phyloP scores from a whole-genome alignment of 257 asterid species.

The Capsicum chinense region DNA sequence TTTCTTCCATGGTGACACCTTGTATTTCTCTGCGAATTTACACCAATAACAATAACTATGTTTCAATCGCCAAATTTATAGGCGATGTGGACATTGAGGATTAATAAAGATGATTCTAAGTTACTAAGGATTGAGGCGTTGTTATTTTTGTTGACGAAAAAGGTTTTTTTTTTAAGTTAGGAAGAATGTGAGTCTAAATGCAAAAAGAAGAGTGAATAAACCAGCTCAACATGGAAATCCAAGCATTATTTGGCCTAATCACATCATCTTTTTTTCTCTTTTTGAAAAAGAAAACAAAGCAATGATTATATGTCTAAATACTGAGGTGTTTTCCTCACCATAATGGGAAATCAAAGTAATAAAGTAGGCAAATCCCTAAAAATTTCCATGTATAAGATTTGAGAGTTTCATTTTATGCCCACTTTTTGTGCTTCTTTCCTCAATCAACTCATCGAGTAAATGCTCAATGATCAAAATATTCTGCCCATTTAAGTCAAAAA shows the following conservation, averaged over 20 bases:
- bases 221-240: slow-evolving; percentile 16
- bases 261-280: slow-evolving; percentile 7
- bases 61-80: background rate
- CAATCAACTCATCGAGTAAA: slow-evolving; percentile 34
- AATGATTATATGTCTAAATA: slow-evolving; percentile 27
- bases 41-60: background rate
- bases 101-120: background rate
- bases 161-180: background rate
- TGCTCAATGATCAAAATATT: slow-evolving; percentile 46
- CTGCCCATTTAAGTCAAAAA: slow-evolving; percentile 54
- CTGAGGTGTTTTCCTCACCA: slow-evolving; percentile 16
- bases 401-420: slow-evolving; percentile 19
- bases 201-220: background rate
- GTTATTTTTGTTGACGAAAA: background rate
- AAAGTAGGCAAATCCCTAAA: slow-evolving; percentile 22
- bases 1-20: background rate
- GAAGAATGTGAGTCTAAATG: background rate
- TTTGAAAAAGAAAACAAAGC: slow-evolving; percentile 20
- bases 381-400: slow-evolving; percentile 10
- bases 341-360: slow-evolving; percentile 24
- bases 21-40: background rate
- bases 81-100: background rate
- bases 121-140: background rate
- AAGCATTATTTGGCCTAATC: slow-evolving; percentile 19
- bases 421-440: slow-evolving; percentile 23